Conservation (phyloP, 108 stramenopile genomes). For the Aureococcus anophagefferens region DNA sequence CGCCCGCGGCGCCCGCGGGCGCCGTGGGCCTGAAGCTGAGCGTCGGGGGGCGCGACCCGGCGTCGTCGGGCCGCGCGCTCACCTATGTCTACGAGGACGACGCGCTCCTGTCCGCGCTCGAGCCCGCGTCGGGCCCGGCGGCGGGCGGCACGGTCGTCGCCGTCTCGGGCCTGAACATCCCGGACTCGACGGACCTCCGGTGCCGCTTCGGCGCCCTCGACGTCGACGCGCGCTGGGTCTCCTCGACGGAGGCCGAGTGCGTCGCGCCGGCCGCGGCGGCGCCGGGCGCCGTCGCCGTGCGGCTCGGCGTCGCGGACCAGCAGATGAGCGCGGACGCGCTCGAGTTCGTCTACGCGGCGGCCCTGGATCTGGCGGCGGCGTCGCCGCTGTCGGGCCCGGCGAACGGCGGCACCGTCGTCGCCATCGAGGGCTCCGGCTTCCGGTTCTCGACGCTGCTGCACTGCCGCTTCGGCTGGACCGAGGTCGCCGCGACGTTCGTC, state of each 20-base stretch:
- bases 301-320: not conserved
- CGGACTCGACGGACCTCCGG: not conserved
- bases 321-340: not conserved
- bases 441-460: slow-evolving; percentile 1
- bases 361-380: not conserved
- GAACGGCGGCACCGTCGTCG: slow-evolving; percentile 23
- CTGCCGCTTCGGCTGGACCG: slow-evolving; percentile 20
- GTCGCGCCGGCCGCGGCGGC: not conserved
- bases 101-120: not conserved
- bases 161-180: not conserved
- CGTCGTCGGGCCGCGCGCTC: not conserved
- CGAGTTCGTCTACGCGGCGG: slow-evolving; percentile 6
- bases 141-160: not conserved
- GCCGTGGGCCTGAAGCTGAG: too few relatives aligned
- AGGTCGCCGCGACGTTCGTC: slow-evolving; percentile 17
- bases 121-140: not conserved
- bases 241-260: slow-evolving; percentile 12
- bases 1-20: too few relatives aligned
- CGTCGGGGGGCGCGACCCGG: too few relatives aligned
- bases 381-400: slow-evolving; percentile 14
- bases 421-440: slow-evolving; percentile 18
- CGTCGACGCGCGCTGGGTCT: not conserved
- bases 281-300: not conserved
- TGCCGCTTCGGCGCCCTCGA: not conserved
- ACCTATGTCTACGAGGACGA: not conserved